Base-by-base conservation (phyloP, 2,329 filamentous ascomycete genomes). In the Curvularia hawaiiensis region DNA sequence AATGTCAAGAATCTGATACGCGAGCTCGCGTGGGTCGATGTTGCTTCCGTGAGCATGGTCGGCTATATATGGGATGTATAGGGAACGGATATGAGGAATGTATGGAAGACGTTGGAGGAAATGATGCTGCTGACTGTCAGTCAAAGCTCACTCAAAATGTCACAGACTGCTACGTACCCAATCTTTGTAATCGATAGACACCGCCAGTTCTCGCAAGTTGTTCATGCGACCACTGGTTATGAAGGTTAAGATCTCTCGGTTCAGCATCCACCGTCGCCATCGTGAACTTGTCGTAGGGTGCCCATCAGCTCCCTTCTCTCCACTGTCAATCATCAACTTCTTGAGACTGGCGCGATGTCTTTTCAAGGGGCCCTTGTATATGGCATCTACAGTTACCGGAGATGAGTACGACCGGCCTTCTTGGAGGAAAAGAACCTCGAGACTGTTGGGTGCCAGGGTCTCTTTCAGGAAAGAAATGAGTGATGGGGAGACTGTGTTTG, bases 351-450 rank as follows among this genome's bases (percentile, higher is more conserved):
- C 77, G 24, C 86, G 84, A 74, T 95, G 91, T n/a, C 87, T 82
- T 61, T 86, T 86, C 54, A 95, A 78, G 7, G 89, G 84, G 12
- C 86, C 86, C 56, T 84, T 84, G 76, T 90, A 92, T 60, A 95
- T 89, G 18, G 85, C 80, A 35, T 91, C 87, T 53, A 93, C 83
- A 3, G 84, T 82, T 1, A 93, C 88, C 8, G 78, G 78, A 1
- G 85, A 84, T n/a, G 79, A 73, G 73, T 84, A 80, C 22, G 75
- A 72, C 57, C 82, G 74, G 65, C 83, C 70, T 79, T 93, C 89
- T 73, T 93, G 90, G 48, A 95, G 76, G 71, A 92, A 92, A 10
- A 95, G 80, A 9, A 87, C 87, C 74, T 95, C 89, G n/a, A 95
- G 79, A 28, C 86, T 89, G 72, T 95, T 91, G 1, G 91, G 91